These are phyloP conservation scores for Alloascoidea africana DNA, from an alignment of 805 yeast genomes.

Conservation along the genomic window DNA sequence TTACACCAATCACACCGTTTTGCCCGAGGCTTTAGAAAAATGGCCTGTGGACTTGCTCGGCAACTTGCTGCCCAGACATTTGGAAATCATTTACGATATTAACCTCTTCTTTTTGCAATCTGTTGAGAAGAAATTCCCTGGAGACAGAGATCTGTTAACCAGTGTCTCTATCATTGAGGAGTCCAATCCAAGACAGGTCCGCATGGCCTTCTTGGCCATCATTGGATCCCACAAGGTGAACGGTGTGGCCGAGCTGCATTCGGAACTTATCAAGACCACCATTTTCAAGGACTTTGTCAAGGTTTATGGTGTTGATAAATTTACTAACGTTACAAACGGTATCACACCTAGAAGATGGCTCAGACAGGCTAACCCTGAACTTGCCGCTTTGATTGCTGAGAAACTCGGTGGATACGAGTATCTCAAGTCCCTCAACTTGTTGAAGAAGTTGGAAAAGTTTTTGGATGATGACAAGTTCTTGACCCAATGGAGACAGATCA, in stretches of 20 bases:
- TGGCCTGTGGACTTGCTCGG: slow-evolving; percentile 84
- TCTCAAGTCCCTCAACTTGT: slow-evolving; percentile 48
- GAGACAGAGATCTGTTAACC: slow-evolving; percentile 44
- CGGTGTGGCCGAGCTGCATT: slow-evolving; percentile 93
- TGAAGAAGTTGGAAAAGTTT: slow-evolving; percentile 51
- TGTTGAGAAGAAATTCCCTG: slow-evolving; percentile 67
- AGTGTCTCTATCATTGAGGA: slow-evolving; percentile 83
- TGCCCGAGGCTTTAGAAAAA: slow-evolving; percentile 89
- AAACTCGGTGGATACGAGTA: slow-evolving; percentile 57
- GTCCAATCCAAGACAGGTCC: slow-evolving; percentile 60
- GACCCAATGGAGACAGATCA: slow-evolving; percentile 54
- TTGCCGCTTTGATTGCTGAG: slow-evolving; percentile 58
- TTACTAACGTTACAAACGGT: slow-evolving; percentile 89
- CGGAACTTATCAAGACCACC: slow-evolving; percentile 78
- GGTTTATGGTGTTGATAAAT: slow-evolving; percentile 68
- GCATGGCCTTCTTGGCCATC: slow-evolving; percentile 88
- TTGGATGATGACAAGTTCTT: slow-evolving; percentile 59
- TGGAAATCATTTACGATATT: slow-evolving; percentile 80
- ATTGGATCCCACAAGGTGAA: slow-evolving; percentile 88
- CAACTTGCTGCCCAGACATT: slow-evolving; percentile 74
- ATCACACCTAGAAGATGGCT: slow-evolving; percentile 95
- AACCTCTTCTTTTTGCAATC: slow-evolving; percentile 63
- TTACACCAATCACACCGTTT: slow-evolving; percentile 89
- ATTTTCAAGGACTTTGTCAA: slow-evolving; percentile 82
- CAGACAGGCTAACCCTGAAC: slow-evolving; percentile 78